Percentiles rank a stretch among this genome's conserved stretches.
Conservation (phyloP, 345 rosid genomes). For the Moricandia moricandioides region DNA sequence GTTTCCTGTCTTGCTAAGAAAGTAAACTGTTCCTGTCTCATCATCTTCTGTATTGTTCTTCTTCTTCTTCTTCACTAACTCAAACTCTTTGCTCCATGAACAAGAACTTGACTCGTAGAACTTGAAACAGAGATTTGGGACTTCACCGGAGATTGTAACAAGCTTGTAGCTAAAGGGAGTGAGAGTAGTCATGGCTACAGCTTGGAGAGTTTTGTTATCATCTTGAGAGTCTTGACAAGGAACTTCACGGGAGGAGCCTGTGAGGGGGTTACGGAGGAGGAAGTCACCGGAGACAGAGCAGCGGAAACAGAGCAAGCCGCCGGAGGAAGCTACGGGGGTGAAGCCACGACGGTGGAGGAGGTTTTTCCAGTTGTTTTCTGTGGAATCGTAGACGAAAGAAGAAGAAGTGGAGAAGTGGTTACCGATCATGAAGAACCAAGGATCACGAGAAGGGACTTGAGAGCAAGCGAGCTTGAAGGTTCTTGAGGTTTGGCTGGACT, state of each 20-base stretch:
- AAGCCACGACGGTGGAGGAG: conserved; percentile 35
- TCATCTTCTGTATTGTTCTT: conserved; percentile 14
- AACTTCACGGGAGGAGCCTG: conserved; percentile 52
- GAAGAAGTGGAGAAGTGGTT: conserved; percentile 38
- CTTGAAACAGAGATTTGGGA: conserved; percentile 51
- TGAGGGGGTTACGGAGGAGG: conserved; percentile 62
- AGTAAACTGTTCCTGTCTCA: conserved; percentile 50
- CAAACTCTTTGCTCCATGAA: conserved; percentile 50
- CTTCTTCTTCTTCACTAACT: conserved; percentile 43
- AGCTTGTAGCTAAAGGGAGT: conserved; percentile 49
- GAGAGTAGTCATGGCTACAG: conserved; percentile 57
- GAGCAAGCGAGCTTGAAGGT: conserved; percentile 85
- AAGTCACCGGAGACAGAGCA: conserved; percentile 43
- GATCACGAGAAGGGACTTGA: conserved; percentile 60
- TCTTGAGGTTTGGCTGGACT: conserved; percentile 50
- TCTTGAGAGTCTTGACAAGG: conserved; percentile 41
- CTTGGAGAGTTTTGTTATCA: conserved; percentile 48
- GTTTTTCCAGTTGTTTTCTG: conserved; percentile 62
- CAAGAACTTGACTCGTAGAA: conserved; percentile 48
- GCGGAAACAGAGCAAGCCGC: conserved; percentile 70
- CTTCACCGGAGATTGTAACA: conserved; percentile 63
- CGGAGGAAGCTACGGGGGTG: conserved; percentile 80
- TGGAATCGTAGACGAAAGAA: conserved; percentile 60
- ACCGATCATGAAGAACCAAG: conserved; percentile 82
- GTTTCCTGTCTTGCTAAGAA: conserved; percentile 76